phyloP scores from a whole-genome alignment of 164 flowering plant species.

The Aristolochia californica region DNA sequence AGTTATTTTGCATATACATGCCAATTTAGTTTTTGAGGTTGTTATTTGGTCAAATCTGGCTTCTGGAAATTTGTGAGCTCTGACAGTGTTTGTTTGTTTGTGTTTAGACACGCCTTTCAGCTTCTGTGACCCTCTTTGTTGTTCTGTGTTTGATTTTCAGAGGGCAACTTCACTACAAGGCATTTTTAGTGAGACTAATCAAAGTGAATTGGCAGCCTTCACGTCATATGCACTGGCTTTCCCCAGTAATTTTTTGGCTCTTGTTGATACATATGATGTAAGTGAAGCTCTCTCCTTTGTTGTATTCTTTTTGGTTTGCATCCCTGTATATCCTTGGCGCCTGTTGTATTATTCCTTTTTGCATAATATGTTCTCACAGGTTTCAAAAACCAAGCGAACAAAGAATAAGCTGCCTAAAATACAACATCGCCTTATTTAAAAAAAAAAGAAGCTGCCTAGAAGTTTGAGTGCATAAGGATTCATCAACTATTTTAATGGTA shows the following conservation, averaged over 20 bases:
- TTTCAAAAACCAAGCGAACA: too few relatives aligned
- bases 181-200: conserved; percentile 86
- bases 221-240: conserved; percentile 94
- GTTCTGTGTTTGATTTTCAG: conserved; percentile 27
- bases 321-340: too few relatives aligned
- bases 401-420: too few relatives aligned
- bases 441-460: too few relatives aligned
- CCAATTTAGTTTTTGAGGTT: not conserved
- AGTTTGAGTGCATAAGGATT: too few relatives aligned
- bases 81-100: too few relatives aligned
- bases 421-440: too few relatives aligned
- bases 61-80: too few relatives aligned
- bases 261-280: conserved; percentile 99
- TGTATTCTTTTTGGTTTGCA: not conserved
- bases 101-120: too few relatives aligned
- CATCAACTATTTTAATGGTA: too few relatives aligned
- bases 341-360: not conserved
- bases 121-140: not conserved
- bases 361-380: not conserved
- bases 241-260: conserved; percentile 75
- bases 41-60: too few relatives aligned
- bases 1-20: not conserved
- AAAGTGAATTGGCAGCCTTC: conserved; percentile 96
- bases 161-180: conserved; percentile 46
- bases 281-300: conserved; percentile 19